These are phyloP conservation scores for Teratosphaeria zuluensis DNA, from an alignment of 2,329 filamentous ascomycete species.

Conservation along the genomic window DNA sequence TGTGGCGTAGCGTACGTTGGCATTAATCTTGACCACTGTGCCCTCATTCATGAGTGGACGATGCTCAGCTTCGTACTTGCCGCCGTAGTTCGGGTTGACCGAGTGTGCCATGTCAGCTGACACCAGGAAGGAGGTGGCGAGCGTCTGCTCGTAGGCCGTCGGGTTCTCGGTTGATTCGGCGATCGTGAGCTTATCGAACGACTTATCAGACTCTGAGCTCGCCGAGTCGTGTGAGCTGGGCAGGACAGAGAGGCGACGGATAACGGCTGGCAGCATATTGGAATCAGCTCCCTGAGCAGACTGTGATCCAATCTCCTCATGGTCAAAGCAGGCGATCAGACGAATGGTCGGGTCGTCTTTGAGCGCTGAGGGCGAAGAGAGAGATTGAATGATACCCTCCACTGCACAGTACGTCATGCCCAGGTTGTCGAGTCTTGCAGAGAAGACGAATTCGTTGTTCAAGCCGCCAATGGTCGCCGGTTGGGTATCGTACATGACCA, in stretches of 20 bases:
- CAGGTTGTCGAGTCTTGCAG: constrained; percentile 88
- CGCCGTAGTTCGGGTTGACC: constrained; percentile 87
- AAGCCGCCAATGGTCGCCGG: constrained; percentile 81
- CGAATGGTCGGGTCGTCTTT: constrained; percentile 73
- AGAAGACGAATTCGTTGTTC: constrained; percentile 91
- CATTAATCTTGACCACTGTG: constrained; percentile 95
- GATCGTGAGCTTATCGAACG: constrained; percentile 52
- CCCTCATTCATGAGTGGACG: constrained; percentile 93
- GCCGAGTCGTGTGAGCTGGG: constrained; percentile 52
- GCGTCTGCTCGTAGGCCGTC: constrained; percentile 87
- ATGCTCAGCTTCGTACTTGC: constrained; percentile 86
- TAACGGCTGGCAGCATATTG: constrained; percentile 77
- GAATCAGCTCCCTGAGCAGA: constrained; percentile 92
- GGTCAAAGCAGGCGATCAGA: constrained; percentile 89
- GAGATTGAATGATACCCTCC: constrained; percentile 72
- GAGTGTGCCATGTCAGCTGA: constrained; percentile 97
- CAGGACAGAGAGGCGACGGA: constrained; percentile 76
- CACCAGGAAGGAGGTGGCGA: constrained; percentile 83
- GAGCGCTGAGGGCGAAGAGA: constrained; percentile 54
- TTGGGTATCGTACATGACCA: constrained; percentile 95
- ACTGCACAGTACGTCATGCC: constrained; percentile 94
- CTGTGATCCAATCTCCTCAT: constrained; percentile 90
- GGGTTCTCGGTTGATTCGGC: constrained; percentile 46
- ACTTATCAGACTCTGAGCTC: constrained; percentile 48
- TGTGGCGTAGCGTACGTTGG: constrained; percentile 92